Base-by-base conservation (phyloP, 495 filamentous ascomycete genomes). In the Xylaria nigripes region DNA sequence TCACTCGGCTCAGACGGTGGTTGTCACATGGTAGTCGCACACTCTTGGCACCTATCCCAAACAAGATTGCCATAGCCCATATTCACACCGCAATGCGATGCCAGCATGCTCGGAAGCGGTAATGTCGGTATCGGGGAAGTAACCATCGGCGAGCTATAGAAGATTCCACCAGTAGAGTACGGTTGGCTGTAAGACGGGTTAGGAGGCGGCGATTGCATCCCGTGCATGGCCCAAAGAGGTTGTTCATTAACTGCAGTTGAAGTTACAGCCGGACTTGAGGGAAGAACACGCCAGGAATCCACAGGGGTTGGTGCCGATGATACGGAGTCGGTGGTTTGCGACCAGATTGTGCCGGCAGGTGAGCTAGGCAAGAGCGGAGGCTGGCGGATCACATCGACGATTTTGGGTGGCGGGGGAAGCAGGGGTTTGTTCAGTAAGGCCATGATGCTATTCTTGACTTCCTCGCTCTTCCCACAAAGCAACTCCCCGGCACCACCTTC, bases 401-500 rank as follows among this genome's bases (percentile, higher is more conserved):
- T 82, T 70, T 90, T 84, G 30, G 91, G 93, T 50, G 64, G 64
- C 61, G 93, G 93, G 50, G 93, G 93, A 45, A 94, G 91, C 53
- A 96, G 78, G 54, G 97, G 79, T 43, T 91, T 91, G 60, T 89
- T 82, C 73, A 96, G 86, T 47, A 99, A 78, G 55, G 76, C 81
- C 79, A 87, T 81, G 72, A 99, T 86, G 63, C 81, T 84, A 62
- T 77, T 80, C 78, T 96, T 96, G 65, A 96, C 92, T 55, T 96
- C 92, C 64, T 95, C 90, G 68, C 89, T 91, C 71, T 88, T 85
- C 49, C 93, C 92, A 59, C 85, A 86, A 40, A 97, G 81, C 50
- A 99, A 76, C 72, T 99, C 93, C 50, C 93, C 93, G 42, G 87
- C 89, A 51, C 93, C 93, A 67, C 96, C 94, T 71, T 99, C 93